phyloP scores from a whole-genome alignment of 2,329 filamentous ascomycete species.

The Teratosphaeria viscida region DNA sequence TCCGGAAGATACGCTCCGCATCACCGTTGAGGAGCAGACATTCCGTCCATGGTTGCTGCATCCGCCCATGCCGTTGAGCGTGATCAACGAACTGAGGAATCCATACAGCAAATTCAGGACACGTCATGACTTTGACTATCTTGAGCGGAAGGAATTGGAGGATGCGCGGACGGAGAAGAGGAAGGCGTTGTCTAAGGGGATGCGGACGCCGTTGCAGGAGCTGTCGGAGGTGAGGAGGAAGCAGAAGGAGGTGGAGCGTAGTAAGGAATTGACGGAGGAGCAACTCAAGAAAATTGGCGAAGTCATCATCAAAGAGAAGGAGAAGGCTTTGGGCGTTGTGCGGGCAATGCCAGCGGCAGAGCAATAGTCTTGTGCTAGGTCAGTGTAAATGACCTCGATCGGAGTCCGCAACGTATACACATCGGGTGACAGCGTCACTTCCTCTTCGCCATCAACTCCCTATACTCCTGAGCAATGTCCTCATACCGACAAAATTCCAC shows the following conservation, averaged over 20 bases:
- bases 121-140: slow-evolving; percentile 65
- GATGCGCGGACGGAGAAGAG: slow-evolving; percentile 40
- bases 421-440: neutral
- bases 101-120: slow-evolving; percentile 74
- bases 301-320: slow-evolving; percentile 25
- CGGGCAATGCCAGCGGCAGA: neutral
- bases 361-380: neutral
- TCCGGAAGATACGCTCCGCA: slow-evolving; percentile 60
- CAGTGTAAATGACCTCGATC: neutral
- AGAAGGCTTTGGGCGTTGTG: slow-evolving; percentile 3
- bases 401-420: neutral
- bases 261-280: slow-evolving; percentile 26
- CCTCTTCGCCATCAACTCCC: slow-evolving; percentile 1
- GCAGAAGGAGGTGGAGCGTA: slow-evolving; percentile 28
- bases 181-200: slow-evolving; percentile 28
- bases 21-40: slow-evolving; percentile 62
- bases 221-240: slow-evolving; percentile 29
- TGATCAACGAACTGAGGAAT: slow-evolving; percentile 78
- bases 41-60: slow-evolving; percentile 69
- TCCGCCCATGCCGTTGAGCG: slow-evolving; percentile 65
- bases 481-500: slow-evolving; percentile 38
- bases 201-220: slow-evolving; percentile 40
- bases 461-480: slow-evolving; percentile 31
- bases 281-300: slow-evolving; percentile 33
- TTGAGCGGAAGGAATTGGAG: slow-evolving; percentile 53